Base-by-base conservation (phyloP, 2,329 filamentous ascomycete genomes). In the Venturia carpophila region DNA sequence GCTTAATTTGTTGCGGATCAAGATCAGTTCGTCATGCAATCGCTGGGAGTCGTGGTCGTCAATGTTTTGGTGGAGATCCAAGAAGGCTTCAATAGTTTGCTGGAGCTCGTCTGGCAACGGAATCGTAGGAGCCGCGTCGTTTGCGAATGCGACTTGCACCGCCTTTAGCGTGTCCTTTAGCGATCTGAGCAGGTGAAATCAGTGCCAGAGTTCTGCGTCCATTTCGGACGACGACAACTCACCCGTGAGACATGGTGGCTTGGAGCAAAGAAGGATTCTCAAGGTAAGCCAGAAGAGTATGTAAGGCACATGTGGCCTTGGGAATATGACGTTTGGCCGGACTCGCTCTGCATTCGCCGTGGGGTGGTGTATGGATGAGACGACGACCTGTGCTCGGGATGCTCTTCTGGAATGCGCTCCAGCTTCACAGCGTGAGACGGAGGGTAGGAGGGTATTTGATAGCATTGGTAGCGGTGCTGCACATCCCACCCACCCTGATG, bases 1-100 rank as follows among this genome's bases (percentile, higher is more conserved):
- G 66, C 92, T 83, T 68, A 84, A 79, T 71, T 83, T 86, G 66
- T 87, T 80, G 76, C 87, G 91, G 64, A 90, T 81, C 30, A 80
- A 75, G 49, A 87, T 77, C 9, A 94, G 80, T 70, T 92, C 89
- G 49, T 91, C 88, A 67, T 91, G 86, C 62, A 92, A 80, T 66
- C 87, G 85, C 69, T 90, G 87, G n/a, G 85, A 82, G 49, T 85
- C 81, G 65, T 81, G 77, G 63, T 91, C 88, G 70, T 92, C 89
- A 68, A 84, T 82, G 13, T 83, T 83, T 65, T 83, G 78, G 72
- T 90, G 85, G 70, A 85, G 87, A 58, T 86, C 83, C 62, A 91
- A 79, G 75, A 91, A 93, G 66, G 78, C 79, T 65, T 86, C 81
- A 68, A 92, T 86, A 63, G 84, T 79, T 49, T 81, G 77, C 69